Evolutionary conservation across 2,329 filamentous ascomycete species (phyloP).

Genomic region (Lasiodiplodia hormozganensis): DNA sequence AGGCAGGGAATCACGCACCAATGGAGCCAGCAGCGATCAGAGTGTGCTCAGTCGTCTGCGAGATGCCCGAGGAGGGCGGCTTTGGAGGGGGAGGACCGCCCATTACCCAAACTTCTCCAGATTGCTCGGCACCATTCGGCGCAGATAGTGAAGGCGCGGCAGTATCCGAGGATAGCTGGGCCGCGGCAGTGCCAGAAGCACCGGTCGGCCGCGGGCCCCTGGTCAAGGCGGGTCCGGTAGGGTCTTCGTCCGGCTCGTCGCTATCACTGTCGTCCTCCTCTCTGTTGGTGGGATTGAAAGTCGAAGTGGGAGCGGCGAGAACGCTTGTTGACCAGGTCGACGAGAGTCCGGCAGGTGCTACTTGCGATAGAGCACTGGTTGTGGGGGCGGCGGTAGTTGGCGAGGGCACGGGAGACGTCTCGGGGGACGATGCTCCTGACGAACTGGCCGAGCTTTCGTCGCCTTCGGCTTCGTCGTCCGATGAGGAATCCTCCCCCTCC

Average conservation of each 20-base stretch:
- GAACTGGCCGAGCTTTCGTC: conserved; percentile 16
- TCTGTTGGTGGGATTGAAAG: background rate
- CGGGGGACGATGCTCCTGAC: conserved; percentile 12
- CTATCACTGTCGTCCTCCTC: conserved; percentile 7
- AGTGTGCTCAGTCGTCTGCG: conserved; percentile 47
- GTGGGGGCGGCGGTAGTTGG: conserved; percentile 1
- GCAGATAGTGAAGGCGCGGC: background rate
- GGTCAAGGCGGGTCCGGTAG: background rate
- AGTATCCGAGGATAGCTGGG: background rate
- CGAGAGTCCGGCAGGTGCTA: background rate
- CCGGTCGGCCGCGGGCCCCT: background rate
- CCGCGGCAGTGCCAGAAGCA: conserved; percentile 1
- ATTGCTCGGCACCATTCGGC: background rate
- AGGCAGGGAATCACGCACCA: conserved; percentile 35
- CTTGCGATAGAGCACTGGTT: conserved; percentile 6
- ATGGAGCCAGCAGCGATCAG: conserved; percentile 51
- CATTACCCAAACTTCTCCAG: conserved; percentile 12
- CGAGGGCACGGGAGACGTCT: conserved; percentile 8
- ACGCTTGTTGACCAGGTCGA: conserved; percentile 1
- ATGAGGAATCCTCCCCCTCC: background rate
- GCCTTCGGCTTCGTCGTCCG: conserved; percentile 21
- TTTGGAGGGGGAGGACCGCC: conserved; percentile 32
- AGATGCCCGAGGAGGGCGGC: conserved; percentile 37
- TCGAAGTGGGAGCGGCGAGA: background rate
- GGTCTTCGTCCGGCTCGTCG: background rate